Percentiles rank a stretch among this genome's conserved stretches.
These are phyloP conservation scores for Rosa chinensis DNA, from an alignment of 306 rosid genomes.

Conservation along the genomic window DNA sequence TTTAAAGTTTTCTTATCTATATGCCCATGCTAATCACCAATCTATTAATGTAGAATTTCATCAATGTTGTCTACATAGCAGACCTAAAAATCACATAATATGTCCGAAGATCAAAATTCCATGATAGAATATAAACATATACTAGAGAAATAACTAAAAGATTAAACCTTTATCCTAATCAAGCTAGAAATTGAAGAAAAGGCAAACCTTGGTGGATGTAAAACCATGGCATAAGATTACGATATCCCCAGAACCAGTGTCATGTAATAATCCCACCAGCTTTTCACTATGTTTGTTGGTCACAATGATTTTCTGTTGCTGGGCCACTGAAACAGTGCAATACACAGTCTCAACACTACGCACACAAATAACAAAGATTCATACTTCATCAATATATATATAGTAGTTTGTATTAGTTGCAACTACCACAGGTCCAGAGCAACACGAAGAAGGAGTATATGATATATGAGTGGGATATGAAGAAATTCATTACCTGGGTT, in stretches of 20 bases:
- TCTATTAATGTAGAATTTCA: not conserved
- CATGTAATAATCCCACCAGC: constrained; percentile 3
- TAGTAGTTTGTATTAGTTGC: not conserved
- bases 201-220: constrained; percentile 1
- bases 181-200: not conserved
- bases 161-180: not conserved
- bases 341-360: not conserved
- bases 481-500: constrained; percentile 7
- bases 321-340: not conserved
- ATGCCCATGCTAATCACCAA: not conserved
- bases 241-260: not conserved
- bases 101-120: not conserved
- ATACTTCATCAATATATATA: not conserved
- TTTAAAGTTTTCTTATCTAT: constrained; percentile 40
- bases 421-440: not conserved
- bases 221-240: constrained; percentile 7
- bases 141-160: not conserved
- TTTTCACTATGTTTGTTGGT: constrained; percentile 14
- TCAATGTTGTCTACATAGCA: not conserved
- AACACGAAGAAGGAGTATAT: not conserved
- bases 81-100: not conserved
- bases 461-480: not conserved
- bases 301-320: not conserved
- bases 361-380: not conserved
- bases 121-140: not conserved